Evolutionary conservation across 2,329 filamentous ascomycete genomes (phyloP).

Genomic region (Rhytidhysteron rufulum): DNA sequence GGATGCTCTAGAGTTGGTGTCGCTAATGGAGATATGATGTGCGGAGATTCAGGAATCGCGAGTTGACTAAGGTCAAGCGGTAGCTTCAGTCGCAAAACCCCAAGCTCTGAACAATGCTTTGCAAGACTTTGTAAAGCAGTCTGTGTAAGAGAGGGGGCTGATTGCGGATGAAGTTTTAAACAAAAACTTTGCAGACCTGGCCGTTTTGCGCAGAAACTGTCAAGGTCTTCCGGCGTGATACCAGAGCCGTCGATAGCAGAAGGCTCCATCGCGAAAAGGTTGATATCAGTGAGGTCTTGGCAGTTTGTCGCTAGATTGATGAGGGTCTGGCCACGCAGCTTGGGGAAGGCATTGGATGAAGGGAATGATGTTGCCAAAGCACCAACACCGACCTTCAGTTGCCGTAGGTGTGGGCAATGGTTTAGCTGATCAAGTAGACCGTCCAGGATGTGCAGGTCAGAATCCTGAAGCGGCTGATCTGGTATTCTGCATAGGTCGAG

Average conservation of each 20-base stretch:
- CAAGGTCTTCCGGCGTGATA: slow-evolving; percentile 23
- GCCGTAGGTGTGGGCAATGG: slow-evolving; percentile 16
- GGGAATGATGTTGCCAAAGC: slow-evolving; percentile 22
- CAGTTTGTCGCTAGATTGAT: slow-evolving; percentile 18
- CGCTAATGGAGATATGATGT: neutral
- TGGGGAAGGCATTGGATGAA: slow-evolving; percentile 15
- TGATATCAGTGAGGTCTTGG: slow-evolving; percentile 20
- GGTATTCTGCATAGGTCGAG: slow-evolving; percentile 26
- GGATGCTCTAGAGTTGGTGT: slow-evolving; percentile 4
- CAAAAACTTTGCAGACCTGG: slow-evolving; percentile 19
- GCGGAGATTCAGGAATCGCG: slow-evolving; percentile 7
- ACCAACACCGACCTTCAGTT: slow-evolving; percentile 23
- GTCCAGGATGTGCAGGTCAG: slow-evolving; percentile 19
- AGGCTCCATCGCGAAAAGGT: slow-evolving; percentile 21
- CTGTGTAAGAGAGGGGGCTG: slow-evolving; percentile 17
- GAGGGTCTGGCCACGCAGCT: slow-evolving; percentile 17
- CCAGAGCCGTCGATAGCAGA: slow-evolving; percentile 25
- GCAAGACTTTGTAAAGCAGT: slow-evolving; percentile 25
- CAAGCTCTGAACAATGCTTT: slow-evolving; percentile 19
- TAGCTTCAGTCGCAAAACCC: slow-evolving; percentile 24
- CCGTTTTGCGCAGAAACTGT: slow-evolving; percentile 20
- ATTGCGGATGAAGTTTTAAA: slow-evolving; percentile 25
- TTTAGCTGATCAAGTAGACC: slow-evolving; percentile 16
- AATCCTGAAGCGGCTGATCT: slow-evolving; percentile 8
- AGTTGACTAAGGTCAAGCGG: slow-evolving; percentile 19